A percentile compares a stretch with the other conserved stretches of the same genome.
These are phyloP conservation scores for Melaleuca alternifolia DNA, from an alignment of 345 rosid species.

Conservation along the genomic window DNA sequence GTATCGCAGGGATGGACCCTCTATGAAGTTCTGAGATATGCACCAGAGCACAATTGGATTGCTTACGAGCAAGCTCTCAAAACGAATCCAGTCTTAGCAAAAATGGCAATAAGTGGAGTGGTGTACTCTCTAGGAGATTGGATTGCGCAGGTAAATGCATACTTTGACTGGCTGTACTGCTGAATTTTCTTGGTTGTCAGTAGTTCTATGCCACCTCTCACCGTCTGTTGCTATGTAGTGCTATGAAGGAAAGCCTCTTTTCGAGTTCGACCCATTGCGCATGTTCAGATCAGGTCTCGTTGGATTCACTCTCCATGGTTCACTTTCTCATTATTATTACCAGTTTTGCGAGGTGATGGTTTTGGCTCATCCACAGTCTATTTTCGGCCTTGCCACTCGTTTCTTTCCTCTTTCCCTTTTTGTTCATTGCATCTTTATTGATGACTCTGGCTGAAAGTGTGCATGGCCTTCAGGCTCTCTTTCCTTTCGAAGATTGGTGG, in stretches of 20 bases:
- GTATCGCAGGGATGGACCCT: conserved; percentile 84
- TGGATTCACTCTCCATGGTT: conserved; percentile 91
- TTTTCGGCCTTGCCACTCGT: neutral
- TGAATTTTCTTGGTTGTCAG: neutral
- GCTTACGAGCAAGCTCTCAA: conserved; percentile 88
- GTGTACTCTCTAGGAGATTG: conserved; percentile 87
- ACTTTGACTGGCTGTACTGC: neutral
- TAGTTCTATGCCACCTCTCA: neutral
- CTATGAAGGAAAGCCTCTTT: conserved; percentile 71
- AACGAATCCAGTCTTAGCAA: conserved; percentile 80
- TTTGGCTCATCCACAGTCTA: neutral
- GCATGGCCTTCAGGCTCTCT: conserved; percentile 39
- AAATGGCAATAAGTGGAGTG: conserved; percentile 91
- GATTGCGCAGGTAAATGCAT: conserved; percentile 76
- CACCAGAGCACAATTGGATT: conserved; percentile 84
- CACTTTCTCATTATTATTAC: conserved; percentile 87
- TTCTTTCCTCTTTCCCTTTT: neutral
- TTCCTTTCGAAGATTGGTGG: conserved; percentile 90
- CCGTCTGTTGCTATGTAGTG: conserved; percentile 30
- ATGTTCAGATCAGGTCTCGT: conserved; percentile 85
- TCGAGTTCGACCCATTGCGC: conserved; percentile 59
- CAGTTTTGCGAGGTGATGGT: conserved; percentile 72
- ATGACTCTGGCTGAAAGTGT: neutral
- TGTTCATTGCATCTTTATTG: neutral
- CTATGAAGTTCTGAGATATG: conserved; percentile 70